Evolutionary conservation across 2,329 filamentous ascomycete species (phyloP).

Genomic region (Trichoderma atroviride): DNA sequence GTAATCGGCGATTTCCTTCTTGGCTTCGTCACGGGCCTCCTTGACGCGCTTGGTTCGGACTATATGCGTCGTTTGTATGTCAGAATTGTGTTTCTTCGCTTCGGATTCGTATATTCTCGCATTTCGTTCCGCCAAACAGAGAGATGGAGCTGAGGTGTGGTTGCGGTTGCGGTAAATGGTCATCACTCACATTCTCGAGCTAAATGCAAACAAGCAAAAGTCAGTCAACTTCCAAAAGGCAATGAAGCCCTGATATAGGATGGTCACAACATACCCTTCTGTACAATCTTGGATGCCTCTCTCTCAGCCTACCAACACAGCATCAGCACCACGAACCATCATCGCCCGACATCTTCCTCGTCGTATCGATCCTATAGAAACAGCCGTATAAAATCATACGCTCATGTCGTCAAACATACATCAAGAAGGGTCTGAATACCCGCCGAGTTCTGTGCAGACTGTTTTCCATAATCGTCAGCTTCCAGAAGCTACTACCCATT

Average conservation of each 20-base stretch:
- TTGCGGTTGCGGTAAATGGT: neutral
- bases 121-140: neutral
- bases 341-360: neutral
- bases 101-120: neutral
- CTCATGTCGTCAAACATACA: constrained; percentile 58
- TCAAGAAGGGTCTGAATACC: constrained; percentile 99
- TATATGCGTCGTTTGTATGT: constrained; percentile 27
- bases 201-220: constrained; percentile 42
- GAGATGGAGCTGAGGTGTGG: neutral
- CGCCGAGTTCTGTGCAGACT: constrained; percentile 98
- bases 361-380: neutral
- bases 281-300: constrained; percentile 98
- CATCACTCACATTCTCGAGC: constrained; percentile 82
- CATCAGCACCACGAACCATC: constrained; percentile 18
- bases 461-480: constrained; percentile 26
- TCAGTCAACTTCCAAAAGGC: constrained; percentile 6
- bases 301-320: constrained; percentile 77
- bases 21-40: constrained; percentile 93
- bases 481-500: neutral
- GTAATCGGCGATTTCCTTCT: constrained; percentile 97
- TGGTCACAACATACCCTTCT: constrained; percentile 70
- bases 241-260: neutral
- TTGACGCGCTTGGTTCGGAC: constrained; percentile 92
- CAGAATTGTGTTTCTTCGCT: neutral
- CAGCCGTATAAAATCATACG: neutral